These are phyloP conservation scores for Talaromyces thailandensis DNA, from an alignment of 495 filamentous ascomycete species.

Conservation along the genomic window DNA sequence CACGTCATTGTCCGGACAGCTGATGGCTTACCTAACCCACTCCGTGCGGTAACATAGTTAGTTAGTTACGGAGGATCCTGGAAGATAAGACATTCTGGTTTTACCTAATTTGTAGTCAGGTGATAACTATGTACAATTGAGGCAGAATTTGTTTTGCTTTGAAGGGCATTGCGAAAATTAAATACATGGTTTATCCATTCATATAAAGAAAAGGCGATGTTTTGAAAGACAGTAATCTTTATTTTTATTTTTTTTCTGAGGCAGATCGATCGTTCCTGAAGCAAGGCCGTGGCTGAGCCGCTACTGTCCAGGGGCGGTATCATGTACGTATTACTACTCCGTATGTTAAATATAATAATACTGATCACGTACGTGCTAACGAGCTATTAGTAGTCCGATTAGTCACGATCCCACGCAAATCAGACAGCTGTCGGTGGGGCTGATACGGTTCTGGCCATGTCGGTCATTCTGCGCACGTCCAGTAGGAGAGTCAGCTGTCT, in stretches of 20 bases:
- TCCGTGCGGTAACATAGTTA: neutral
- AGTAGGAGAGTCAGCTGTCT: constrained; percentile 3
- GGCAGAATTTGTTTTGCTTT: no score
- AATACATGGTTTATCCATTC: neutral
- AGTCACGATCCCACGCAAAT: neutral
- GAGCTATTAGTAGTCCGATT: no score
- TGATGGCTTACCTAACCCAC: neutral
- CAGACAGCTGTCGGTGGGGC: neutral
- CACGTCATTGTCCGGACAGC: neutral
- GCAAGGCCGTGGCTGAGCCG: neutral
- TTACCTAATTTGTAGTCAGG: neutral
- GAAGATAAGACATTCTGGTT: no score
- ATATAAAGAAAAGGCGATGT: neutral
- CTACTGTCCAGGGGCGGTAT: neutral
- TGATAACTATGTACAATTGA: neutral
- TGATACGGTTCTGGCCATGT: constrained; percentile 7
- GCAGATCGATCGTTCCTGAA: neutral
- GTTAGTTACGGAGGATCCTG: neutral
- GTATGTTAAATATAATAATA: no score
- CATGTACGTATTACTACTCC: neutral
- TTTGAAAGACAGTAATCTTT: neutral
- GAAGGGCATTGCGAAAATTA: no score
- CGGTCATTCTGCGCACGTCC: constrained; percentile 6
- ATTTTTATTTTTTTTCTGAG: neutral
- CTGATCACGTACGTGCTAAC: no score